phyloP scores from a whole-genome alignment of 371 early-diverging fungal genomes.

The Mortierella sp. region DNA sequence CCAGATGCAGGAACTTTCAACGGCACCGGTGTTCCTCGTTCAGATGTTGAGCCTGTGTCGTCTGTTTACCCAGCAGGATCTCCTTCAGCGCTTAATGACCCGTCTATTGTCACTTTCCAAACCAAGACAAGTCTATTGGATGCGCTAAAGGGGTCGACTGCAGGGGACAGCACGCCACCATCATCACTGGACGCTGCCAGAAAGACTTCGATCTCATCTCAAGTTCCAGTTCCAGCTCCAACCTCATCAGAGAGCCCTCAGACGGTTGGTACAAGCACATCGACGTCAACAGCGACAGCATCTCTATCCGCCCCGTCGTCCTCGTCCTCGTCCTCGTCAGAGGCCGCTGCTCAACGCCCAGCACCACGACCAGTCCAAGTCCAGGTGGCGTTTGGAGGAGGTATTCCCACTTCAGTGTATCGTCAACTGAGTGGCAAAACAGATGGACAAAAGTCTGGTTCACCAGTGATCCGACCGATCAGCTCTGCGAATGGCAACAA shows the following conservation, averaged over 20 bases:
- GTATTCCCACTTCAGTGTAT: slow-evolving; percentile 73
- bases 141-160: slow-evolving; percentile 8
- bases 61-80: slow-evolving; percentile 8
- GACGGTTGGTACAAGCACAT: slow-evolving; percentile 13
- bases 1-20: slow-evolving; percentile 13
- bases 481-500: slow-evolving; percentile 22
- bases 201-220: background rate
- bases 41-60: too few relatives aligned
- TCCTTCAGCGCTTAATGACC: slow-evolving; percentile 39
- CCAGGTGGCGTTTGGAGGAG: slow-evolving; percentile 64
- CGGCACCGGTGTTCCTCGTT: too few relatives aligned
- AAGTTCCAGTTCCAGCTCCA: too few relatives aligned
- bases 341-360: slow-evolving; percentile 25
- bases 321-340: slow-evolving; percentile 28
- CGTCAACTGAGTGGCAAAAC: slow-evolving; percentile 73
- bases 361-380: slow-evolving; percentile 50
- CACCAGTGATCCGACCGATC: slow-evolving; percentile 46
- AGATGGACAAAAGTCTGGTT: slow-evolving; percentile 44
- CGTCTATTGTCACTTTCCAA: slow-evolving; percentile 53
- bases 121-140: slow-evolving; percentile 21
- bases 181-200: slow-evolving; percentile 11
- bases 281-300: too few relatives aligned
- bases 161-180: slow-evolving; percentile 3
- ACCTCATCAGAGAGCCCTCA: slow-evolving; percentile 16
- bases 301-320: too few relatives aligned